Evolutionary conservation across 345 rosid species (phyloP).

Genomic region (Cardamine chenopodiifolia): DNA sequence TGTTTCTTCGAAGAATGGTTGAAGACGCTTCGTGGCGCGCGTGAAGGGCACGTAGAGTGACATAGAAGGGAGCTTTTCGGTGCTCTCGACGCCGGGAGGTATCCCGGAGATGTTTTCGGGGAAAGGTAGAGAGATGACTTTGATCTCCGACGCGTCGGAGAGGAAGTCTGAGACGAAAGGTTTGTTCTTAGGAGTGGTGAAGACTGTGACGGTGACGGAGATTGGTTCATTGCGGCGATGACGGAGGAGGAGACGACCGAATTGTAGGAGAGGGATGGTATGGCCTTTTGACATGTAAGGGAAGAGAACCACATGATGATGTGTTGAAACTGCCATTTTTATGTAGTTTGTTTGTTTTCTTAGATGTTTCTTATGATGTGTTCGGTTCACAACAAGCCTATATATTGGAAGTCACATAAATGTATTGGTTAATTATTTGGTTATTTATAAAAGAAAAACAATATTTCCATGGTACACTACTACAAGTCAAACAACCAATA

Average conservation of each 20-base stretch:
- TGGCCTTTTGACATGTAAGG: constrained; percentile 93
- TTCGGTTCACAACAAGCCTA: not conserved
- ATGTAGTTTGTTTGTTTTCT: not conserved
- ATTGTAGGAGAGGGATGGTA: constrained; percentile 70
- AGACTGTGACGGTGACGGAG: constrained; percentile 52
- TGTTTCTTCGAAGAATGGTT: constrained; percentile 52
- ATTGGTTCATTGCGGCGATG: constrained; percentile 27
- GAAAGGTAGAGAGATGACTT: constrained; percentile 57
- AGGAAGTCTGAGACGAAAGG: constrained; percentile 57
- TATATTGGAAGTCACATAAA: not conserved
- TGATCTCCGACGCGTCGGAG: constrained; percentile 42
- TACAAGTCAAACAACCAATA: not conserved
- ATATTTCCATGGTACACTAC: too few relatives aligned
- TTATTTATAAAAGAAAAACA: too few relatives aligned
- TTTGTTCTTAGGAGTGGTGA: constrained; percentile 70
- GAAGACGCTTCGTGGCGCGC: constrained; percentile 61
- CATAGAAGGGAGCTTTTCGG: constrained; percentile 69
- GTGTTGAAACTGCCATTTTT: constrained; percentile 20
- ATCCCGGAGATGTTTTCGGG: constrained; percentile 52
- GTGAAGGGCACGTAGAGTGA: constrained; percentile 54
- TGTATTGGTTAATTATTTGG: not conserved
- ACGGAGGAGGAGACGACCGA: constrained; percentile 66
- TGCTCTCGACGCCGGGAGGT: constrained; percentile 64
- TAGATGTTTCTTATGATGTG: not conserved
- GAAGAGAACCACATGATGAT: constrained; percentile 58